Evolutionary conservation across 1,139 yeast genomes (phyloP).

Genomic region (Suhomyces kunorum): DNA sequence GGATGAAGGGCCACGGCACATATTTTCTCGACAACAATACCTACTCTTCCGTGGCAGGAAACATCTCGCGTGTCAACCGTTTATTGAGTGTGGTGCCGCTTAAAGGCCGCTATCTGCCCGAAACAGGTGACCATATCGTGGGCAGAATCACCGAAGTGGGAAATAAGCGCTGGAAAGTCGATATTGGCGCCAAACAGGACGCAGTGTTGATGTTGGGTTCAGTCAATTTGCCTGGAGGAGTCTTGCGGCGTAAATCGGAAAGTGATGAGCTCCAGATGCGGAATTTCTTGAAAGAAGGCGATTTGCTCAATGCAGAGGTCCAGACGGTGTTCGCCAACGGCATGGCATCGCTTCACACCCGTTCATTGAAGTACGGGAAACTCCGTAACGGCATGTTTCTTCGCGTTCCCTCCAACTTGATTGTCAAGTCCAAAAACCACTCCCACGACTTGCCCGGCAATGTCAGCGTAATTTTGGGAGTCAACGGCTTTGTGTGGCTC

Average conservation of each 20-base stretch:
- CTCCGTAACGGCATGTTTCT: constrained; percentile 86
- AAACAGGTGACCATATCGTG: constrained; percentile 93
- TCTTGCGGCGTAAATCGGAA: constrained; percentile 88
- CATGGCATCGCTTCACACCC: constrained; percentile 89
- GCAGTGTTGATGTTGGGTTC: constrained; percentile 93
- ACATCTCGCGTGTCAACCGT: constrained; percentile 81
- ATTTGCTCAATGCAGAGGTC: constrained; percentile 91
- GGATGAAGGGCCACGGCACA: constrained; percentile 99
- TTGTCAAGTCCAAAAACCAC: constrained; percentile 84
- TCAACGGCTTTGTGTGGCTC: constrained; percentile 93
- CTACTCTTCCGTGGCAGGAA: constrained; percentile 91
- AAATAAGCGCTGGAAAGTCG: constrained; percentile 93
- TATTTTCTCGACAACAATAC: constrained; percentile 72
- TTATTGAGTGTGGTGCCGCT: constrained; percentile 83
- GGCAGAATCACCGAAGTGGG: constrained; percentile 96
- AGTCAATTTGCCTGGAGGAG: constrained; percentile 97
- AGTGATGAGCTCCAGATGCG: constrained; percentile 97
- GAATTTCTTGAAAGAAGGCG: constrained; percentile 93
- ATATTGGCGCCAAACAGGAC: constrained; percentile 90
- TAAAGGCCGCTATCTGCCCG: constrained; percentile 85
- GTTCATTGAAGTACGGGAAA: constrained; percentile 94
- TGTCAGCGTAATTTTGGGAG: constrained; percentile 86
- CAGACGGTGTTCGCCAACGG: constrained; percentile 90
- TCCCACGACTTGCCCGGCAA: constrained; percentile 87
- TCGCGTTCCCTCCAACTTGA: constrained; percentile 76